These are phyloP conservation scores for Annulohypoxylon nitens DNA, from an alignment of 495 filamentous ascomycete species.

Conservation along the genomic window DNA sequence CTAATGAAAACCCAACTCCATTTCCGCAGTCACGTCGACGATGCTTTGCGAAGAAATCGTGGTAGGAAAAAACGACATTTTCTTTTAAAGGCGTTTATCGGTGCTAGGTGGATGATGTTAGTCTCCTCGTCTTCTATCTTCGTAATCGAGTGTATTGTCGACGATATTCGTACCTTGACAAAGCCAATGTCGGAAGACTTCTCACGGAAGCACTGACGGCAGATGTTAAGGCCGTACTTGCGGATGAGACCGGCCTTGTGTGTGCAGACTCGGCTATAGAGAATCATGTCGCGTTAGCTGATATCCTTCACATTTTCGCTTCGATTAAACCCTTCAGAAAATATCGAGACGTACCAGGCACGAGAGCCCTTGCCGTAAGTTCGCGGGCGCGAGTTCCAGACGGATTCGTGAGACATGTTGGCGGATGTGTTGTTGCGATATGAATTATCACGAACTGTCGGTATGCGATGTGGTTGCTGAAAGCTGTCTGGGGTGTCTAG, in stretches of 20 bases:
- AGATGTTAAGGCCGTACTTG: constrained; percentile 99
- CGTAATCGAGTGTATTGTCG: constrained; percentile 5
- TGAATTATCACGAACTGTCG: constrained; percentile 36
- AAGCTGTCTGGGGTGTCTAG: constrained; percentile 19
- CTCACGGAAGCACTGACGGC: constrained; percentile 99
- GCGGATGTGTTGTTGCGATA: constrained; percentile 44
- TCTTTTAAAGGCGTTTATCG: constrained; percentile 61
- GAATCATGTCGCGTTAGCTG: constrained; percentile 33
- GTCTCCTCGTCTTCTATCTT: constrained; percentile 14
- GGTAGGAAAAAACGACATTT: constrained; percentile 41
- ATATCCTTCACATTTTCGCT: constrained; percentile 1
- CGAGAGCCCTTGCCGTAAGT: constrained; percentile 96
- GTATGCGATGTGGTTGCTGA: constrained; percentile 31
- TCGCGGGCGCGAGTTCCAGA: constrained; percentile 99
- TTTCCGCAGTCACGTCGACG: constrained; percentile 44
- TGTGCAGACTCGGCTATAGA: constrained; percentile 91
- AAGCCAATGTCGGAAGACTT: constrained; percentile 97
- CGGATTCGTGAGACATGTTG: constrained; percentile 98
- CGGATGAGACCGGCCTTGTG: constrained; percentile 96
- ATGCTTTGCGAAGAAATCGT: constrained; percentile 47
- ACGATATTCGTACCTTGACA: constrained; percentile 79
- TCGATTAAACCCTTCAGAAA: background rate
- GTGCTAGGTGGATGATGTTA: constrained; percentile 58
- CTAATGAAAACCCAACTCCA: constrained; percentile 48
- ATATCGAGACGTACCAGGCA: constrained; percentile 74